Base-by-base conservation (phyloP, 208 protist species). In the Wallacemonas sp. region DNA sequence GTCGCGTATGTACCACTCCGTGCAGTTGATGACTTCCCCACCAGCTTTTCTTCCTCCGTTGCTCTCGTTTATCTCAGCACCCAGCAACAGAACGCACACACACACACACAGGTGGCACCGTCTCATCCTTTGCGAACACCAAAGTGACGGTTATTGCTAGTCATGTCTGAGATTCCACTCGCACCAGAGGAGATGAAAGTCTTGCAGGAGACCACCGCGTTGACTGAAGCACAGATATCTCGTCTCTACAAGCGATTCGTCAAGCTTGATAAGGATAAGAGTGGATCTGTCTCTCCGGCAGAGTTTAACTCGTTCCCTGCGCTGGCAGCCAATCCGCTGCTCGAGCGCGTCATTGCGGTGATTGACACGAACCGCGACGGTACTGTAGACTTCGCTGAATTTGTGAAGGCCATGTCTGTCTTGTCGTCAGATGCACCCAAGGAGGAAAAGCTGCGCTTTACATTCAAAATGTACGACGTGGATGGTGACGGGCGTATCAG, bases 391-490 rank as follows among this genome's bases (percentile, higher is more conserved):
- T 97, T 97, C 63, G 42, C 62, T 1, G 85, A 93, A 41, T 93
- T 97, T 76, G 87, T 91, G 6, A 79, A 80, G 39, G 87, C 89
- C 1, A 70, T 97, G 29, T 76, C 89, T 13, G 75, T 97, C 3
- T 80, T 97, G 34, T 91, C 87, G 0, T 80, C 85, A 0, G 70
- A 91, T 22, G 66, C 82, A 1, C 77, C 77, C 10, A 91, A 93
- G 68, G 63, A 79, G 38, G 85, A 89, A 37, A 96, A 96, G 54
- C 66, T 97, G 12, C 86, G 72, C 32, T 97, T 98, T 66, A 88
- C 89, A 26, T 98, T 94, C 71, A 93, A 92, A 61, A 93, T 98
- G 73, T 98, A 98, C 69, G 96, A 98, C 77, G 85, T 98, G 22
- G 94, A 98, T 70, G 82, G 84, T 26, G 96, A 98, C 65, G 93